Evolutionary conservation across 129 eudicot genomes (phyloP), one percentile per base, ranked within the genome.

Genomic region (sunflower (Helianthus annuus)): DNA sequence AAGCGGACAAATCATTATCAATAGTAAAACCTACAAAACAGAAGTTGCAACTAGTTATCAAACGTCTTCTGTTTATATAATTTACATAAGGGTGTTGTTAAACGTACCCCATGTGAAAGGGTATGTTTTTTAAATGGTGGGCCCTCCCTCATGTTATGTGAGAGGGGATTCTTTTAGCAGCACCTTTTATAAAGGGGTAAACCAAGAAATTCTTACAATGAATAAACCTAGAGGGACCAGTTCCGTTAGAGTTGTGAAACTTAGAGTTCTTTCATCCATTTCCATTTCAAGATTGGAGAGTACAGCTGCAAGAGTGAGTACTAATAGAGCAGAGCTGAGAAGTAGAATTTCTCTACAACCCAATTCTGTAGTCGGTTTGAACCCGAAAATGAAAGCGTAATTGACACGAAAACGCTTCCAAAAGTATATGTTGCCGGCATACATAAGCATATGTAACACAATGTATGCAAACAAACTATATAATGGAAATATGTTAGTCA

Each of bases 391-490:
- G 27, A 80, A 90, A 24, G 91, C 59, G 55, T 86, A 84, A 45
- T 87, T 90, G 46, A 87, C 91, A 32, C 91, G 85, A 61, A 53
- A 90, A 49, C 84, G 90, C 79, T 77, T 86, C 96, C 90, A 90
- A 17, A 56, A 81, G 83, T 84, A 90, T 54, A 86, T 67, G 81
- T 85, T 81, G 48, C 59, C 78, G 15, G 88, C 83, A 27, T 77
- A 82, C 85, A 86, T 82, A 52, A 89, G 59, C 93, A 89, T 84
- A 76, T 89, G 96, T 3, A 89, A 82, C 69, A 84, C 76, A 70
- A 89, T 59, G 75, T 49, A 86, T 44, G 76, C 80, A 36, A 80
- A 86, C 27, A 83, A 80, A 80, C 85, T 80, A 72, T 67, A 85
- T 66, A 85, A 81, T 48, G 83, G 85, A 70, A 82, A 85, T 66